These are phyloP conservation scores for Fomitopsis pulvina DNA, from an alignment of 768 basidiomycete species.

Conservation along the genomic window DNA sequence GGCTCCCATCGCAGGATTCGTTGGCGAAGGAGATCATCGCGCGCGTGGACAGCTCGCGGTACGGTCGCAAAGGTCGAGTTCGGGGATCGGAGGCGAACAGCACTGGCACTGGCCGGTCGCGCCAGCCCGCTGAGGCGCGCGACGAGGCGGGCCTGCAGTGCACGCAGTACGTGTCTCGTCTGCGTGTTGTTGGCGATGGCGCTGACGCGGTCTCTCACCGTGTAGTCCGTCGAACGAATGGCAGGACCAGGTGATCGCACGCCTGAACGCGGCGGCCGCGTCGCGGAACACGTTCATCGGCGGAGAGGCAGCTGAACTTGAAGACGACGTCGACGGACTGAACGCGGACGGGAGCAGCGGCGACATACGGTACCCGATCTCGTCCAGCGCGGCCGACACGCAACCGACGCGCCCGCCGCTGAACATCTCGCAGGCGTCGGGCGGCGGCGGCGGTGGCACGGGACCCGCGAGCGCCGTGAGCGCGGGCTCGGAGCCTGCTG, in stretches of 20 bases:
- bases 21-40: constrained; percentile 75
- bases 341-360: neutral
- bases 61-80: constrained; percentile 68
- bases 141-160: constrained; percentile 28
- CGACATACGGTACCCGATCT: constrained; percentile 8
- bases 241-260: constrained; percentile 59
- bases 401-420: neutral
- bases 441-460: no score
- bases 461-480: neutral
- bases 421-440: neutral
- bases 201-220: constrained; percentile 9
- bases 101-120: constrained; percentile 16
- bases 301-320: constrained; percentile 9
- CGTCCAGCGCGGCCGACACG: constrained; percentile 8
- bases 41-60: constrained; percentile 76
- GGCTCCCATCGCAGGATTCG: constrained; percentile 43
- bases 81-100: constrained; percentile 27
- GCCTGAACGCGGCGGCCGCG: constrained; percentile 22
- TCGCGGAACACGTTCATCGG: constrained; percentile 18
- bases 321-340: constrained; percentile 2
- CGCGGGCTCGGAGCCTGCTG: constrained; percentile 1
- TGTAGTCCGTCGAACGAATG: constrained; percentile 77
- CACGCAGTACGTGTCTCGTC: constrained; percentile 47
- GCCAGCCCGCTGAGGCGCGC: constrained; percentile 15
- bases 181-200: neutral